Evolutionary conservation across 768 basidiomycete genomes (phyloP), one percentile per base, ranked within the genome.

Genomic region (Suillus paluster): DNA sequence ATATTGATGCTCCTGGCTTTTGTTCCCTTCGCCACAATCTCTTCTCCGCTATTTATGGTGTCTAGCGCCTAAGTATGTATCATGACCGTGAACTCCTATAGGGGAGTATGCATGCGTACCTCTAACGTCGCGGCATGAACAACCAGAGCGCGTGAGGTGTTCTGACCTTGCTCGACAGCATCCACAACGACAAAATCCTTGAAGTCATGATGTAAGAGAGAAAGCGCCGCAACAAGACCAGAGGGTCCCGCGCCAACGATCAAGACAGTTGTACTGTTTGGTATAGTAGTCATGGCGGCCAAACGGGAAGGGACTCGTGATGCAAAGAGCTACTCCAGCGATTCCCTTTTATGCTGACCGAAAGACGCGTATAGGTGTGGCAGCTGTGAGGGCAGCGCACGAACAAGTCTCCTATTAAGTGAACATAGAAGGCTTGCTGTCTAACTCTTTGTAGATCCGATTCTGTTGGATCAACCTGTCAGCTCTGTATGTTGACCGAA

Each of bases 121-220:
- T 85, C 85, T 17, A 86, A 72, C 11, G 85, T 85, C 36, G 82
- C 79, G 38, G 85, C 80, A 64, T 86, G 84, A 33, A 85, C 67
- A 1, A 78, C 74, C 5, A 80, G 61, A 0, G 85, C 83, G 21
- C 84, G 79, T 11, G 84, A 83, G 9, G 70, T 68, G 53, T 75
- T 74, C 56, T 73, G 65, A 30, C 76, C 77, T n/a, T 73, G 58
- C 0, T 57, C 30, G 5, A 68, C 25, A 30, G 73, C 75, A 57
- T 86, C 84, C 3, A 84, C 81, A 17, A 84, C 70, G 17, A 79
- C 58, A 70, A 86, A 61, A 39, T 84, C 78, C 33, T 61, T 68
- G 46, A 77, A 76, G 2, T 79, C 79, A 10, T 81, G 75, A 12
- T 76, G 69, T 11, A 74, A 66, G 1, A 83, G 75, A n/a, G 81